Evolutionary conservation across 202 grass and related monocot species (phyloP).

Genomic region (Zoysia matrella): DNA sequence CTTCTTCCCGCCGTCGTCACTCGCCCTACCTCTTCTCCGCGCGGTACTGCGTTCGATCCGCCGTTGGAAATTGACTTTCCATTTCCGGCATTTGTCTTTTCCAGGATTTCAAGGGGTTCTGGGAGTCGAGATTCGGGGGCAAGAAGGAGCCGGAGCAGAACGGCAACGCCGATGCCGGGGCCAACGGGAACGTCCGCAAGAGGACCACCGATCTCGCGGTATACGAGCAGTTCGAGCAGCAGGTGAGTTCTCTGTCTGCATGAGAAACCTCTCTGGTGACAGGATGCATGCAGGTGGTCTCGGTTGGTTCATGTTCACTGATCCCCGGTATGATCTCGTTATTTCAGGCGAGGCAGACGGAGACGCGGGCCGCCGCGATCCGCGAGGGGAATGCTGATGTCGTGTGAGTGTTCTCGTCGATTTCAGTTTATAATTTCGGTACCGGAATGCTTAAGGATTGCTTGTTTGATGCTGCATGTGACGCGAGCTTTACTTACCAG

Average conservation of each 20-base stretch:
- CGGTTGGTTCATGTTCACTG: not conserved
- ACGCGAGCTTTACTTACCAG: not conserved
- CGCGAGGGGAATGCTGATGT: constrained; percentile 58
- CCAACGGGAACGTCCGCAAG: constrained; percentile 63
- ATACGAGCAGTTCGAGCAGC: constrained; percentile 91
- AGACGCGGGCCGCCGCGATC: constrained; percentile 49
- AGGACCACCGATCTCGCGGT: constrained; percentile 79
- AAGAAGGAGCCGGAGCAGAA: constrained; percentile 59
- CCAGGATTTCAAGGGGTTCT: constrained; percentile 71
- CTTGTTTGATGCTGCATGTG: constrained; percentile 11
- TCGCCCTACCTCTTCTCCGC: not conserved
- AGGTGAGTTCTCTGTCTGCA: constrained; percentile 43
- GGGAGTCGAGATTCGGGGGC: constrained; percentile 77
- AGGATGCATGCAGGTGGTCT: constrained; percentile 11
- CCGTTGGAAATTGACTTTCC: not conserved
- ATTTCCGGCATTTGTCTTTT: constrained; percentile 3
- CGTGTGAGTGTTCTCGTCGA: constrained; percentile 54
- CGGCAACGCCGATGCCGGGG: constrained; percentile 22
- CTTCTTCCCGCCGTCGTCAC: not conserved
- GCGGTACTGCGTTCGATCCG: not conserved
- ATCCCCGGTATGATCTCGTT: not conserved
- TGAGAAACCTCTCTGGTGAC: not conserved
- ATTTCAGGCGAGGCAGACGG: constrained; percentile 53
- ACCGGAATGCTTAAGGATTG: not conserved
- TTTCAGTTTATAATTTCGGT: not conserved